These are phyloP conservation scores for Haberlea rhodopensis DNA, from an alignment of 257 asterid species.

Conservation along the genomic window DNA sequence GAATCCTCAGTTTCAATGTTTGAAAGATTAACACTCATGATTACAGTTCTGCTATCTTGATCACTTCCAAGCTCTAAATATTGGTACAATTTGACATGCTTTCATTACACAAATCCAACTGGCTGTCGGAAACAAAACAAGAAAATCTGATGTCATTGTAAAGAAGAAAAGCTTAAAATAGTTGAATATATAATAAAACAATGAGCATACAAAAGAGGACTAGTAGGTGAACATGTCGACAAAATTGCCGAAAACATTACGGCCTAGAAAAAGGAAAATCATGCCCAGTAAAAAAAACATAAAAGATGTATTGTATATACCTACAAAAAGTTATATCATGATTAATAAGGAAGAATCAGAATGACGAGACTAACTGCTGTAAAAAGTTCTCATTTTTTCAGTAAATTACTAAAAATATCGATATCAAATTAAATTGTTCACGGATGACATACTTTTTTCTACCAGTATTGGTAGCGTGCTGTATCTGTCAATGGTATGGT, in stretches of 20 bases:
- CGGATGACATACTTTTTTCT: not conserved
- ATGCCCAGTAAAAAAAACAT: too few species aligned
- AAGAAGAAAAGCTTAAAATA: not conserved
- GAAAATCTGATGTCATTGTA: conserved; percentile 26
- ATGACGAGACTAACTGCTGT: not conserved
- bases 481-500: not conserved
- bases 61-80: conserved; percentile 20
- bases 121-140: conserved; percentile 16
- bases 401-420: not conserved
- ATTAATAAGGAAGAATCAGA: conserved; percentile 8
- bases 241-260: not conserved
- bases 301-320: too few species aligned
- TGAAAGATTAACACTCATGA: conserved; percentile 39
- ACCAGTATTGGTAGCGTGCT: not conserved
- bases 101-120: conserved; percentile 36
- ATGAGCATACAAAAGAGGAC: conserved; percentile 7
- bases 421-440: too few species aligned
- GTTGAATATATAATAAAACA: conserved; percentile 7
- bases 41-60: conserved; percentile 15
- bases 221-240: not conserved
- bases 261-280: conserved; percentile 21
- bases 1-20: conserved; percentile 51
- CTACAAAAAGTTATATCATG: too few species aligned
- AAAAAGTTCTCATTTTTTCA: not conserved
- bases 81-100: conserved; percentile 27